Evolutionary conservation across 805 yeast genomes (phyloP), one percentile per base, ranked within the genome.

Genomic region (Sugiyamaella chiloensis): DNA sequence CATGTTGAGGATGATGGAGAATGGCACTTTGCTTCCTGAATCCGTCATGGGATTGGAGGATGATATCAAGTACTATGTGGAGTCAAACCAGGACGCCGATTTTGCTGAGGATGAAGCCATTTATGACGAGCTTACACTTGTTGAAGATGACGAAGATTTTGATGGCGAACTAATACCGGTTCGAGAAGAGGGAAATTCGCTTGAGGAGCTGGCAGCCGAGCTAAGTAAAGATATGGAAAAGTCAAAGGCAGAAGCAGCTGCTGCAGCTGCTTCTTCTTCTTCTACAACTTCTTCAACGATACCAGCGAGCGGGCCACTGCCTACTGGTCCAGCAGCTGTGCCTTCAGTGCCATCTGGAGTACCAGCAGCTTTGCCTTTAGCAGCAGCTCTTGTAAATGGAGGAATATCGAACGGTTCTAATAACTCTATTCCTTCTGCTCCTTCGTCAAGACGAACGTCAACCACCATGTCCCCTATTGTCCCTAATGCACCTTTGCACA

Each of bases 71-170:
- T 91, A 93, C 69, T 90, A 87, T 65, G 93, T 93, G 24, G 98
- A 93, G 57, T 85, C 88, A 53, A 91, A 91, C 62, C 93, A 85
- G 65, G 96, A 89, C 47, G 90, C 82, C 3, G 96, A 90, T 60
- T 91, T 89, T 64, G 84, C 90, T 27, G 97, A 89, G 61, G 96
- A 91, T 65, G 96, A 90, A 58, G 89, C 87, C 11, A 79, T 91
- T 52, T 93, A 91, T 66, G 97, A 93, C 57, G 87, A 82, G 51
- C 75, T 93, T 57, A 89, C 83, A 37, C 76, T 89, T 37, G 80
- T 78, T 39, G 75, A 76, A 30, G 77, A 75, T 29, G 37, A 34
- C 20, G 78, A 75, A 21, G 78, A 73, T 47, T 64, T 65, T 36
- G 73, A 64, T 30, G 57, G 54, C 19, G 59, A 54, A 27, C 41